Base-by-base conservation (phyloP, 345 rosid genomes). In the Cochlearia excelsa region DNA sequence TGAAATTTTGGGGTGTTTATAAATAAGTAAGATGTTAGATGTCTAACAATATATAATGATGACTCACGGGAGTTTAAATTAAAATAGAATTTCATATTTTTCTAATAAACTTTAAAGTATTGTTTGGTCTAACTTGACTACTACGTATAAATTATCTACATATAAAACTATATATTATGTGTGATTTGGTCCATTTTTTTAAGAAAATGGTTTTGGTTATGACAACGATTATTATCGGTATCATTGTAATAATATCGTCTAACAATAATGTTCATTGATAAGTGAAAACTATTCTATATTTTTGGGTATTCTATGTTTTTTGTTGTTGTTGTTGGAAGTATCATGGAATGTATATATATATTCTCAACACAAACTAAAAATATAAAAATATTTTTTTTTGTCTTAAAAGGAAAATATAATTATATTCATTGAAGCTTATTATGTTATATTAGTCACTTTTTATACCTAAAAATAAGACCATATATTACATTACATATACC, bases 1-100 rank as follows among this genome's bases (percentile, higher is more conserved):
- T 37, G 59, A 34, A 51, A 46, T 2, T 30, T 1, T 16, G 23
- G 59, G 59, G 53, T 16, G 81, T 61, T 72, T 82, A 74, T 79
- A 16, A 16, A 72, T 82, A 87, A 78, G 64, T 61, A 64, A 63
- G 23, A 16, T 16, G 23, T 16, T 16, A 16, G 23, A 16, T 16
- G 35, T 51, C 65, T 49, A 57, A 63, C 54, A 30, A 50, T 51
- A 58, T 68, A 44, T 51, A 64, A 16, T 16, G 23, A 71, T 27
- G 51, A 49, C 56, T 65, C 72, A 71, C 73, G 74, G 77, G 68
- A 70, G 59, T 54, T 23, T 1, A 34, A 41, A 1, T 16, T 16
- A 16, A 16, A 16, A 50, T 57, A 46, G 54, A 57, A 65, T 35
- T 52, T 39, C 16, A 38, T 39, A 4, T 29, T 38, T 47, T 48